Base-by-base conservation (phyloP, 116 monocot genomes). In the Papilionanthe hybrid region DNA sequence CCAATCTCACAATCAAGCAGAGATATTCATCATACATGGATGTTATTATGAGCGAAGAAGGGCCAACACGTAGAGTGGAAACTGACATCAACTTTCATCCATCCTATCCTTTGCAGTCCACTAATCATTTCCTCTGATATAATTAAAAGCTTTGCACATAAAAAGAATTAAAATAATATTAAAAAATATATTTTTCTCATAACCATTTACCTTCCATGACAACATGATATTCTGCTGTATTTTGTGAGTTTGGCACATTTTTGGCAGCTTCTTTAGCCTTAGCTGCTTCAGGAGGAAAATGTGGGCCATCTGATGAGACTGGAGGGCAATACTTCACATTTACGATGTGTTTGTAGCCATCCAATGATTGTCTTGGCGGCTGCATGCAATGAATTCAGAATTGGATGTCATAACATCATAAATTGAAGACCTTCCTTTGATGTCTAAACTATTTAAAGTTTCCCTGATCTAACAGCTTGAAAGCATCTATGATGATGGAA, bases 41-140 rank as follows among this genome's bases (percentile, higher is more conserved):
- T 94, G 75, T 89, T 93, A 43, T 94, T 93, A 57, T 99, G 98
- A 81, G 98, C 94, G 68, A 90, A 91, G 84, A 94, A 99, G 19
- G 98, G 94, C 95, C 93, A 99, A n/a, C 81, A 79, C 45, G 94
- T 80, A 6, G 93, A 85, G 75, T 94, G 98, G 74, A 99, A 98
- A 76, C 89, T 99, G 77, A 99, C 93, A 72, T 99, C 98, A 49
- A 99, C 94, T 79, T 99, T 99, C 86, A 86, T 93, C 94, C 98
- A 99, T 80, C 94, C 93, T 44, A 98, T 41, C 67, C 91, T 90
- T 79, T 99, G 98, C 45, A 99, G 79, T 0, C 98, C 93, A 17
- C 42, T 85, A 66, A 94, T 94, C 94, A 94, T 94, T 82, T 96
- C 96, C 90, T 96, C 93, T 93, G 89, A 29, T 55, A 48, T 20